These are phyloP conservation scores for Cenchrus purpureus DNA, from an alignment of 176 grass and related monocot genomes.

Conservation along the genomic window DNA sequence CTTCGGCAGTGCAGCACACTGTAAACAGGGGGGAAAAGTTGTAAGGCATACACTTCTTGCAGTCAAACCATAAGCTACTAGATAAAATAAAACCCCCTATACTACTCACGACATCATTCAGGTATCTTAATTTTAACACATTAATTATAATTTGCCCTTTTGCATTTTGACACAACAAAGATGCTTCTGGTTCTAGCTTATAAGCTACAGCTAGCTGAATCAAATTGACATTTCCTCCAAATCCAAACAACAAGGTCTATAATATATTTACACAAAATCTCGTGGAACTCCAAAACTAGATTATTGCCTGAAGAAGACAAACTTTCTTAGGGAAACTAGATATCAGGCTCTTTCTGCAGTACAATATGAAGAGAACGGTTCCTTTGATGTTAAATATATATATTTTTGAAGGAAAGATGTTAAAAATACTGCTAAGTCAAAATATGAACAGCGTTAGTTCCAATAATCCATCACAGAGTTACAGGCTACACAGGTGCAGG, in stretches of 20 bases:
- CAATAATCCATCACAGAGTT: neutral
- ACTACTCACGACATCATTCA: neutral
- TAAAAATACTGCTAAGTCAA: slow-evolving; percentile 14
- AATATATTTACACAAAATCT: neutral
- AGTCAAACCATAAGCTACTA: neutral
- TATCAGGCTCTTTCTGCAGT: neutral
- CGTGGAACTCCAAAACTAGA: neutral
- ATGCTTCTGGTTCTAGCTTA: slow-evolving; percentile 8
- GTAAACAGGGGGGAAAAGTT: slow-evolving; percentile 20
- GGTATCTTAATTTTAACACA: neutral
- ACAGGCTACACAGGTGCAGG: too few species aligned
- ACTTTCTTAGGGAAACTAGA: neutral
- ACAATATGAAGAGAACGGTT: neutral
- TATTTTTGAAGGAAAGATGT: neutral
- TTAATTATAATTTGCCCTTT: neutral
- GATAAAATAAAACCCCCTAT: neutral
- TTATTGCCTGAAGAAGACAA: slow-evolving; percentile 5
- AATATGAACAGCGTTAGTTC: neutral
- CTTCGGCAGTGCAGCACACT: slow-evolving; percentile 41
- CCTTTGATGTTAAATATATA: slow-evolving; percentile 19
- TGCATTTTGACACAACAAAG: neutral
- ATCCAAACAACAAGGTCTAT: neutral
- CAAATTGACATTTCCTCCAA: neutral
- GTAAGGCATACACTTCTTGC: neutral
- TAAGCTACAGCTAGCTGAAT: neutral